A percentile compares a stretch with the other conserved stretches of the same genome.
phyloP scores from a whole-genome alignment of 169 alveolate species.

The Plasmodium yoelii region DNA sequence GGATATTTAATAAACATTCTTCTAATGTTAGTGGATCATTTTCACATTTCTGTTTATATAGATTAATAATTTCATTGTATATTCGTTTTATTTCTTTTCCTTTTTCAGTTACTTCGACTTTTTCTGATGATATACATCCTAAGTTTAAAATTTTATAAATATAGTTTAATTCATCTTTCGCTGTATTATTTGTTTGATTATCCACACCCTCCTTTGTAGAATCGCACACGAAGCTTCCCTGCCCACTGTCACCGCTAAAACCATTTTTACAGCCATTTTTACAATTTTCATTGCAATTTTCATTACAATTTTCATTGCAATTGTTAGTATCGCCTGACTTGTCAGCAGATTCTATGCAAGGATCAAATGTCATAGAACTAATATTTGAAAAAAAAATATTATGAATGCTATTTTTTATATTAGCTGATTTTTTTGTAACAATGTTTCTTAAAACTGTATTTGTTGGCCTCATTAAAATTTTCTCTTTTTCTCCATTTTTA shows the following conservation, averaged over 20 bases:
- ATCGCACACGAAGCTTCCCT: no score
- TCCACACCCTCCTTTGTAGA: neutral
- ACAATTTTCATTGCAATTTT: no score
- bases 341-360: neutral
- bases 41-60: slow-evolving; percentile 21
- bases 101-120: neutral
- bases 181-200: neutral
- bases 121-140: neutral
- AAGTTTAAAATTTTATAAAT: slow-evolving; percentile 4
- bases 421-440: slow-evolving; percentile 38
- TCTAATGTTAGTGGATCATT: slow-evolving; percentile 11
- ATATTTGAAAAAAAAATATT: slow-evolving; percentile 31
- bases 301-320: no score
- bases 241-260: no score
- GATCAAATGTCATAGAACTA: slow-evolving; percentile 47
- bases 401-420: slow-evolving; percentile 61
- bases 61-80: slow-evolving; percentile 38
- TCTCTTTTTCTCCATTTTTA: neutral
- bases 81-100: slow-evolving; percentile 48
- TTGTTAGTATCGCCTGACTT: neutral
- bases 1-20: slow-evolving; percentile 14
- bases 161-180: slow-evolving; percentile 33
- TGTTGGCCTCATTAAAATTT: slow-evolving; percentile 12
- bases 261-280: no score
- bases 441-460: slow-evolving; percentile 34